These are phyloP conservation scores for Carallia pectinifolia DNA, from an alignment of 345 rosid genomes.

Conservation along the genomic window DNA sequence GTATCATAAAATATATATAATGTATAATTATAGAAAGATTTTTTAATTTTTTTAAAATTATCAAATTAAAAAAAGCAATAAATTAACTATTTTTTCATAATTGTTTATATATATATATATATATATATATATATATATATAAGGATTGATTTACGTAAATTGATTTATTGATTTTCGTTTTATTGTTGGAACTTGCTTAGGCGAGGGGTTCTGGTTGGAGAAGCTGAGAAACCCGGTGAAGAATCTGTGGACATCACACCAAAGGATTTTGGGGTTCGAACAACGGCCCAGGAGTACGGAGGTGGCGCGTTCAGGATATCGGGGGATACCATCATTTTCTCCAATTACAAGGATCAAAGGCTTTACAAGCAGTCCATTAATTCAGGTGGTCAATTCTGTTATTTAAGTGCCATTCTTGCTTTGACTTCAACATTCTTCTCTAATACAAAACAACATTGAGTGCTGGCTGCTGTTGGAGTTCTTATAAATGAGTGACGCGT, in stretches of 20 bases:
- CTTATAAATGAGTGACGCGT: no score
- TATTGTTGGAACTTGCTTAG: constrained; percentile 27
- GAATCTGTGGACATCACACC: constrained; percentile 71
- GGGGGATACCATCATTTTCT: constrained; percentile 59
- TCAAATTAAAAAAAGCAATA: no score
- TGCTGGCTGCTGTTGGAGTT: no score
- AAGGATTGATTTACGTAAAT: background rate
- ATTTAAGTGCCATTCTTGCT: background rate
- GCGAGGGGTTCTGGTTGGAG: constrained; percentile 67
- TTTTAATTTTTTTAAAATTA: no score
- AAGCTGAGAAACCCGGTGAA: constrained; percentile 51
- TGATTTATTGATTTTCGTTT: background rate
- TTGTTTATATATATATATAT: no score
- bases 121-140: no score
- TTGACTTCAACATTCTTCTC: background rate
- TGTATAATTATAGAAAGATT: no score
- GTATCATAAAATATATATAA: no score
- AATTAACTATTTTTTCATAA: no score
- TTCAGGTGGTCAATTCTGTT: constrained; percentile 37
- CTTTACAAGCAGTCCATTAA: constrained; percentile 57
- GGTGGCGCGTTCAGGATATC: constrained; percentile 80
- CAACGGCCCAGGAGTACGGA: constrained; percentile 86
- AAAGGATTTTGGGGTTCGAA: constrained; percentile 71
- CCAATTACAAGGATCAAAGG: constrained; percentile 86
- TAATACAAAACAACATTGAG: background rate